Evolutionary conservation across 1,139 yeast species (phyloP), one percentile per base, ranked within the genome.

Genomic region (Yamadazyma membranifaciens): DNA sequence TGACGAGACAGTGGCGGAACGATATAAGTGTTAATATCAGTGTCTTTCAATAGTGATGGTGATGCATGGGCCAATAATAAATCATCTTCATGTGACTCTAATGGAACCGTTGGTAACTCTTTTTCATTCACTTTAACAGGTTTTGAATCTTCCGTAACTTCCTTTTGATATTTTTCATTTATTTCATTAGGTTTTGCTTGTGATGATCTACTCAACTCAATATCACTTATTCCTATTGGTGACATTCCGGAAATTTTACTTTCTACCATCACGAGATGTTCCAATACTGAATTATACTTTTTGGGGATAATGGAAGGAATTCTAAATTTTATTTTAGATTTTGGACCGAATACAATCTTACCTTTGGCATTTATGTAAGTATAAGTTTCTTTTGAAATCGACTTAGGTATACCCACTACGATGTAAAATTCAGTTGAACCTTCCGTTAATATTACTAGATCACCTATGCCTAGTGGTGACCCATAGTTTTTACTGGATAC

Each of bases 291-390:
- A 10, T 48, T 47, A 33, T 51, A 55, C 27, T 51, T 40, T 2
- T 48, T 44, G 0, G 83, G 81, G 31, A 79, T 64, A 2, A 78
- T 69, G 2, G 62, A 57, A 1, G 91, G 89, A 9, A 84, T 62
- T 41, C 89, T 63, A 29, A 78, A 55, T 34, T 65, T 63, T 37
- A 83, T 72, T 10, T 60, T 57, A n/a, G 63, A 56, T 44, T 69
- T 71, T 10, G 75, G 62, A 1, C 74, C 73, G 60, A 73, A 80
- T 1, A 66, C 52, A 6, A 84, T 60, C 36, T 71, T 78, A 4
- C 94, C 92, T 44, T 73, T 73, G 32, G 72, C 67, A 43, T 75
- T 74, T 37, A 81, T 63, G 45, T 80, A 71, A 0, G 85, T 75
- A 49, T 77, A 83, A 28, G 57, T 50, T 10, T 50, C 47, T 0